A percentile compares a stretch with the other conserved stretches of the same genome.
Evolutionary conservation across 208 protist genomes (phyloP).

Genomic region (Trypanosoma boissoni): DNA sequence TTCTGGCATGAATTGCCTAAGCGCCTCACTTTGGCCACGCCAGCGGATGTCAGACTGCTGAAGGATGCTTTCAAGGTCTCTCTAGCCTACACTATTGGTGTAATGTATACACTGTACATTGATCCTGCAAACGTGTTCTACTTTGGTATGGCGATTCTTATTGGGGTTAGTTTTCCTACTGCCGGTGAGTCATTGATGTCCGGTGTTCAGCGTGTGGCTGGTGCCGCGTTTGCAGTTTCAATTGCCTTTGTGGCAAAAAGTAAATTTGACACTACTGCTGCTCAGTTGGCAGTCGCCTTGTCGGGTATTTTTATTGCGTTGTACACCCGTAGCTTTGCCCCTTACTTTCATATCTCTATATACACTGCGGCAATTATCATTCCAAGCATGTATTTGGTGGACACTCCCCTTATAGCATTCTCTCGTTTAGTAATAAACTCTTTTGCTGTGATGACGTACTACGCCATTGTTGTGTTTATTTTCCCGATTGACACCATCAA

Average conservation of each 20-base stretch:
- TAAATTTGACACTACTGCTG: conserved; percentile 30
- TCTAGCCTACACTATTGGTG: conserved; percentile 47
- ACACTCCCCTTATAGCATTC: conserved; percentile 29
- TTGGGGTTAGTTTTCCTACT: conserved; percentile 52
- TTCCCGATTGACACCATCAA: conserved; percentile 62
- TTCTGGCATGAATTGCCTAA: conserved; percentile 69
- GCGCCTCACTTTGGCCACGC: conserved; percentile 50
- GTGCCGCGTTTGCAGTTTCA: conserved; percentile 43
- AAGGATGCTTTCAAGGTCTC: conserved; percentile 69
- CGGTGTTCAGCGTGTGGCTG: conserved; percentile 54
- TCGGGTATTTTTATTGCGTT: conserved; percentile 38
- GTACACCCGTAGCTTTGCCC: conserved; percentile 32
- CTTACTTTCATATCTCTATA: conserved; percentile 42
- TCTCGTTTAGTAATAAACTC: conserved; percentile 45
- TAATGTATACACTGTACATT: conserved; percentile 38
- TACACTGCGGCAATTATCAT: conserved; percentile 48
- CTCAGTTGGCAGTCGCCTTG: conserved; percentile 31
- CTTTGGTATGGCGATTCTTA: conserved; percentile 73
- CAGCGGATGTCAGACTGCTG: conserved; percentile 57
- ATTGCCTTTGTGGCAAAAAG: conserved; percentile 44
- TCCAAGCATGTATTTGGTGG: conserved; percentile 28
- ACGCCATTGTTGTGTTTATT: conserved; percentile 61
- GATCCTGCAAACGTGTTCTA: conserved; percentile 49
- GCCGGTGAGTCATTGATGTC: conserved; percentile 53
- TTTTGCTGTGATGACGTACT: conserved; percentile 71